Percentiles rank a stretch among this genome's conserved stretches.
Conservation (phyloP, 345 rosid genomes). For the Erodium maritimum region DNA sequence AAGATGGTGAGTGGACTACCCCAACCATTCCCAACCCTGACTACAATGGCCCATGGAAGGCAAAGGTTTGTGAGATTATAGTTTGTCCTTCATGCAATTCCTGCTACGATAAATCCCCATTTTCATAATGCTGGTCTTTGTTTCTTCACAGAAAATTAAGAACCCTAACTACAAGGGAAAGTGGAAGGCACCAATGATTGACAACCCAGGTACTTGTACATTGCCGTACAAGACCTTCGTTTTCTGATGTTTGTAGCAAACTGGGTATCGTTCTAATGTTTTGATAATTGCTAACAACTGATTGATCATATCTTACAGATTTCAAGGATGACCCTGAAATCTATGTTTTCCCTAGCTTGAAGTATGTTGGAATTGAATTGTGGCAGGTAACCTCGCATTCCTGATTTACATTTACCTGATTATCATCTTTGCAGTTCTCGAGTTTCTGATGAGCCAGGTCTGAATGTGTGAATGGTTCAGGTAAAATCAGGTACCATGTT, state of each 20-base stretch:
- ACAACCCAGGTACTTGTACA: constrained; percentile 77
- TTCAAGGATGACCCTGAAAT: constrained; percentile 25
- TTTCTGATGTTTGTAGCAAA: background rate
- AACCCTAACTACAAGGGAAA: constrained; percentile 91
- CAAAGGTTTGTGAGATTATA: constrained; percentile 49
- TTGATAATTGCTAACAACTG: background rate
- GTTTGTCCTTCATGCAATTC: background rate
- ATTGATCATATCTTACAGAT: constrained; percentile 10
- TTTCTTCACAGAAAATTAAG: constrained; percentile 67
- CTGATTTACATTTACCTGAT: background rate
- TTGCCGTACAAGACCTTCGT: no score
- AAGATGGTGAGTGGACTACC: constrained; percentile 98
- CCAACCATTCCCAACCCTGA: constrained; percentile 95
- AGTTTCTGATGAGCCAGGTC: background rate
- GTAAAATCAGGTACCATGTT: constrained; percentile 33
- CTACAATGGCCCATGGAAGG: constrained; percentile 89
- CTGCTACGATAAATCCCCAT: background rate
- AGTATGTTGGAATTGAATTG: constrained; percentile 32
- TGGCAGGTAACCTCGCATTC: constrained; percentile 21
- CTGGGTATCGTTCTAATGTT: no score
- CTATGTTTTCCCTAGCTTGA: constrained; percentile 22
- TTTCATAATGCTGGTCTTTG: constrained; percentile 1
- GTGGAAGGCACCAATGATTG: constrained; percentile 95
- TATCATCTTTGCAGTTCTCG: background rate
- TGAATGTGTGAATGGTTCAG: constrained; percentile 11